A percentile compares a stretch with the other conserved stretches of the same genome.
phyloP scores from a whole-genome alignment of 1,284 basidiomycete species.

The Retiboletus flavoniger region DNA sequence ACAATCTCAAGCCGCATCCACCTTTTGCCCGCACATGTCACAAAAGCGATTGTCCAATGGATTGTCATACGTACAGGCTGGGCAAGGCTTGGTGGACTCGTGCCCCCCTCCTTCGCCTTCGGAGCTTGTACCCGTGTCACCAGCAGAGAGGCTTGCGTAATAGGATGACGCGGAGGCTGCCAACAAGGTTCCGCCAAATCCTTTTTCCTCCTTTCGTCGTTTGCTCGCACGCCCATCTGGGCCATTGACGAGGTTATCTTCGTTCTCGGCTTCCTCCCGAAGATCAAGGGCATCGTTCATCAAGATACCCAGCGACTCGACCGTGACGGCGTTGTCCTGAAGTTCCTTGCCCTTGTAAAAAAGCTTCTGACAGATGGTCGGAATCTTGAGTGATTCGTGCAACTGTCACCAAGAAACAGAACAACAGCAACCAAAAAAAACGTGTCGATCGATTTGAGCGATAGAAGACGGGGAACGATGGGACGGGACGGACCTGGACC shows the following conservation, averaged over 20 bases:
- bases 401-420: conserved; percentile 40
- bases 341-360: conserved; percentile 64
- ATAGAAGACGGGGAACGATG: neutral
- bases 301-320: conserved; percentile 58
- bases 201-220: conserved; percentile 59
- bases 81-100: conserved; percentile 40
- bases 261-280: conserved; percentile 58
- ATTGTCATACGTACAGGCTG: conserved; percentile 46
- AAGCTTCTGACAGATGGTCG: conserved; percentile 71
- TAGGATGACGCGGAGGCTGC: conserved; percentile 24
- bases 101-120: conserved; percentile 32
- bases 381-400: conserved; percentile 58
- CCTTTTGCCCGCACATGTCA: conserved; percentile 37
- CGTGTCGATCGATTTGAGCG: conserved; percentile 4
- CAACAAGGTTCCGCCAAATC: conserved; percentile 71
- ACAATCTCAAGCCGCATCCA: conserved; percentile 17
- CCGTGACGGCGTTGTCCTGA: conserved; percentile 58
- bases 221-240: conserved; percentile 46
- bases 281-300: conserved; percentile 68
- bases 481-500: conserved; percentile 49
- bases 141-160: conserved; percentile 28
- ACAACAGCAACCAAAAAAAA: neutral
- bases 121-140: conserved; percentile 35
- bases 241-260: conserved; percentile 51
- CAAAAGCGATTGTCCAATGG: conserved; percentile 37